A percentile compares a stretch with the other conserved stretches of the same genome.
These are phyloP conservation scores for Hondaea fermentalgiana DNA, from an alignment of 108 stramenopile genomes.

Conservation along the genomic window DNA sequence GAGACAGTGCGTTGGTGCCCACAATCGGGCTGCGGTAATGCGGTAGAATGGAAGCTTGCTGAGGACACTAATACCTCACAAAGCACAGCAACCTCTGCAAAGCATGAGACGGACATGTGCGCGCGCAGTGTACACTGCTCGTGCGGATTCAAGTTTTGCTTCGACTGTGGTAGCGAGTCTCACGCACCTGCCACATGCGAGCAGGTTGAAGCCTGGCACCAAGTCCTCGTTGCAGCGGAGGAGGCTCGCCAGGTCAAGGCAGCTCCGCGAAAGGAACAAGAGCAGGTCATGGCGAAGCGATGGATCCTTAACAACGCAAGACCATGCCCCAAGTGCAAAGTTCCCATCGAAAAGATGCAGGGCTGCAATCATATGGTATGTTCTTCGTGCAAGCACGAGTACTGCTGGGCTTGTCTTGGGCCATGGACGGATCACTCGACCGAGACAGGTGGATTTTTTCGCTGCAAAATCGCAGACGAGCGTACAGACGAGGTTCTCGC, in stretches of 20 bases:
- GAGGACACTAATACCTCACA: neutral
- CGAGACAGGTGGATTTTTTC: constrained; percentile 95
- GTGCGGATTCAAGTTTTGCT: constrained; percentile 70
- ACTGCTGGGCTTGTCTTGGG: constrained; percentile 98
- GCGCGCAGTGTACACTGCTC: constrained; percentile 36
- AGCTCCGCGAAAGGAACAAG: constrained; percentile 22
- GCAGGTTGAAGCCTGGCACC: constrained; percentile 67
- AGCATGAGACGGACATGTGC: no score
- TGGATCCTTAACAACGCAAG: constrained; percentile 98
- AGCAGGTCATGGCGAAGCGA: constrained; percentile 90
- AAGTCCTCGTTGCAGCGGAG: constrained; percentile 34
- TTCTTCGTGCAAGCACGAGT: constrained; percentile 62
- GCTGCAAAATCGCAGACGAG: constrained; percentile 75
- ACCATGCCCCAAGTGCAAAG: constrained; percentile 88
- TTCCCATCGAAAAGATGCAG: constrained; percentile 96
- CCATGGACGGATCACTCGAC: constrained; percentile 87
- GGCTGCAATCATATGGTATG: constrained; percentile 98
- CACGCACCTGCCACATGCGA: constrained; percentile 77
- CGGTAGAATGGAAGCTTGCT: neutral
- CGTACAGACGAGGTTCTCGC: neutral
- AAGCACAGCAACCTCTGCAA: neutral
- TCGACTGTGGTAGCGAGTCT: constrained; percentile 84
- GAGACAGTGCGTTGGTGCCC: constrained; percentile 93
- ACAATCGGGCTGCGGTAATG: constrained; percentile 68
- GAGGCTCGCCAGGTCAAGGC: constrained; percentile 59